A percentile compares a stretch with the other conserved stretches of the same genome.
Evolutionary conservation across 495 filamentous ascomycete genomes (phyloP).

Genomic region (Oleoguttula mirabilis): DNA sequence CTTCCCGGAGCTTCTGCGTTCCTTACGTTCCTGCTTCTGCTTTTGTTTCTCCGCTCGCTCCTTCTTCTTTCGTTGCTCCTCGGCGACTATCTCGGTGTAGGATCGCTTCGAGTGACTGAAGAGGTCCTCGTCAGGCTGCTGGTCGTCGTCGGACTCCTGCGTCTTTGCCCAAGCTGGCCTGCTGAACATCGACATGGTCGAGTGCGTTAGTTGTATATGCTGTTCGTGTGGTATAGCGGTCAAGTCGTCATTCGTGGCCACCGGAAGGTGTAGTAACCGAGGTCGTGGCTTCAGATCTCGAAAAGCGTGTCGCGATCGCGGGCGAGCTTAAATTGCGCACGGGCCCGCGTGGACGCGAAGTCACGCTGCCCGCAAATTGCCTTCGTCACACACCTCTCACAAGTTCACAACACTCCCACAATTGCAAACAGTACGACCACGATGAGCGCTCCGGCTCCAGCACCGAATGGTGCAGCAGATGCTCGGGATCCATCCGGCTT

Average conservation of each 20-base stretch:
- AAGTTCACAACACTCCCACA: too few species aligned
- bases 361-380: too few species aligned
- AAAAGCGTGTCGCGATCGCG: too few species aligned
- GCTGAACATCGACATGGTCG: constrained; percentile 56
- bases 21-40: constrained; percentile 26
- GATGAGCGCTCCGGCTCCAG: constrained; percentile 10
- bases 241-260: too few species aligned
- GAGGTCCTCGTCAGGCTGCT: constrained; percentile 39
- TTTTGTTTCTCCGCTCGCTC: constrained; percentile 28
- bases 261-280: too few species aligned
- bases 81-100: constrained; percentile 47
- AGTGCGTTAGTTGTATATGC: too few species aligned
- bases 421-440: too few species aligned
- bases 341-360: too few species aligned
- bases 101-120: constrained; percentile 57
- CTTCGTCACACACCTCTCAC: too few species aligned
- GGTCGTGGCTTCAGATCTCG: too few species aligned
- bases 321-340: too few species aligned
- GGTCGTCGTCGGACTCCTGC: constrained; percentile 28
- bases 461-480: constrained; percentile 39
- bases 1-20: constrained; percentile 11
- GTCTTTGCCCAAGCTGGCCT: constrained; percentile 45
- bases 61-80: constrained; percentile 35
- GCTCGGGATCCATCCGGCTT: constrained; percentile 85
- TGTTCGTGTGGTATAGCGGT: too few species aligned